Base-by-base conservation (phyloP, 2,329 filamentous ascomycete genomes). In the Pleoardoris graminearum region DNA sequence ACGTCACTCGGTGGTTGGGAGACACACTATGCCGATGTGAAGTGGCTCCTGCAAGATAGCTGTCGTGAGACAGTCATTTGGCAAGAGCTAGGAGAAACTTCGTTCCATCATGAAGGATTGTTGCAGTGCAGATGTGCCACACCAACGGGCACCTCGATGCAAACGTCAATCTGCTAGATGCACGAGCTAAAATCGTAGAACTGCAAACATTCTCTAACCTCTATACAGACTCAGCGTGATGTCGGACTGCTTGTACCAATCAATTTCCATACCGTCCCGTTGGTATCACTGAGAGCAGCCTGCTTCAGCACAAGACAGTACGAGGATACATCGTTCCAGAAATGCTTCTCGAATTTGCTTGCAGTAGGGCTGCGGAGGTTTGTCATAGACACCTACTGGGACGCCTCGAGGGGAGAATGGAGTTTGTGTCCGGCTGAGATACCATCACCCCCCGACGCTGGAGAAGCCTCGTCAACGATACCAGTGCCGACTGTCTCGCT, bases 351-450 rank as follows among this genome's bases (percentile, higher is more conserved):
- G 4, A 86, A 87, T 66, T 75, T 88, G 1, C 73, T 88, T 23
- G 79, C 80, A 0, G 71, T 80, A n/a, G 83, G 83, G 4, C 86
- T 84, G 60, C 77, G 79, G 33, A 77, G 81, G 38, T 76, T 87
- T 39, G 71, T 81, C 37, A 69, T 86, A 23, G 85, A 88, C 66
- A 60, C 86, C 11, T 88, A 85, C 62, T 88, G 85, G 85, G 85
- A 87, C 57, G 63, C 77, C 21, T 75, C 71, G 25, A 76, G 79
- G 23, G 70, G 70, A 27, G 65, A 76, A 35, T 88, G 85, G 83
- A 82, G 76, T 44, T 76, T 88, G 16, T 88, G 85, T 65, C 85
- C 85, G 0, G 82, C 82, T 2, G 68, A 79, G 39, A 74, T 85
- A 47, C 79, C 80, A 30, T 57, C 61, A 23, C 25, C 41, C 12